These are phyloP conservation scores for Populus nigra DNA, from an alignment of 345 rosid species.

Conservation along the genomic window DNA sequence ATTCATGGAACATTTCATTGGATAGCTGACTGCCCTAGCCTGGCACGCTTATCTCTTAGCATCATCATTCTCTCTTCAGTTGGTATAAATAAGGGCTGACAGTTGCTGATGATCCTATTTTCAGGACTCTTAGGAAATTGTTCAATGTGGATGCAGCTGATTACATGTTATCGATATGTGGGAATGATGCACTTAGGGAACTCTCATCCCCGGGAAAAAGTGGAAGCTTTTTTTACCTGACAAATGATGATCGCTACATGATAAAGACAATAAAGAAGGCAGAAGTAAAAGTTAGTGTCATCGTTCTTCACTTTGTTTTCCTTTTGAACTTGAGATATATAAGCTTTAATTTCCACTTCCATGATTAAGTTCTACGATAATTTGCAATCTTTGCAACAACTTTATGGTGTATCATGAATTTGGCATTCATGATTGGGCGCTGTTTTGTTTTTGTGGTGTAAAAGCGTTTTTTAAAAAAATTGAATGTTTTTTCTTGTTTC, in stretches of 20 bases:
- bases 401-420: background rate
- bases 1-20: background rate
- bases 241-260: slow-evolving; percentile 93
- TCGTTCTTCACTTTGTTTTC: background rate
- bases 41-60: background rate
- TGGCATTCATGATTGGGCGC: background rate
- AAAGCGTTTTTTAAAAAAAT: too few species aligned
- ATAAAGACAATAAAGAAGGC: slow-evolving; percentile 96
- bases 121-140: slow-evolving; percentile 90
- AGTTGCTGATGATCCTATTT: slow-evolving; percentile 5
- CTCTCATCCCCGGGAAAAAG: slow-evolving; percentile 98
- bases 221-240: slow-evolving; percentile 92
- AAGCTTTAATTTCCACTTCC: background rate
- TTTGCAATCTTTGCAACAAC: background rate
- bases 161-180: slow-evolving; percentile 94
- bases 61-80: background rate
- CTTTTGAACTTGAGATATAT: background rate
- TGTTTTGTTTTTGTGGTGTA: too few species aligned
- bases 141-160: slow-evolving; percentile 93
- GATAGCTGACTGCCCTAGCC: background rate
- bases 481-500: too few species aligned
- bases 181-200: slow-evolving; percentile 93
- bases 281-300: slow-evolving; percentile 69
- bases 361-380: background rate
- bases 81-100: slow-evolving; percentile 8